Evolutionary conservation across 164 flowering plant species (phyloP), one percentile per base, ranked within the genome.

Genomic region (Malania oleifera): DNA sequence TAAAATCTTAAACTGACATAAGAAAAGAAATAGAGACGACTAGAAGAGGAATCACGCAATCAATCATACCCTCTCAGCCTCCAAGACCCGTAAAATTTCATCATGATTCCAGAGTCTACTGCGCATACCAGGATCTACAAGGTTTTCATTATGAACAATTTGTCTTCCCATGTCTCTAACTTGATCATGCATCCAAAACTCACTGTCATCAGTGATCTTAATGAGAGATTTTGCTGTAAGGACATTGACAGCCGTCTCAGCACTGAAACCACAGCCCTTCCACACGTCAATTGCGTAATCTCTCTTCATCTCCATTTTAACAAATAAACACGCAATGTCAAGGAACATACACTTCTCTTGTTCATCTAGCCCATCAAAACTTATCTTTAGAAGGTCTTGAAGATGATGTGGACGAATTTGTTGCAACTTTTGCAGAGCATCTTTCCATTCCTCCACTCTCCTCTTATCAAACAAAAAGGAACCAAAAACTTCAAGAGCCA

Each of bases 101-200:
- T 34, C 56, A 17, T 25, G 59, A 40, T 73, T 56, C 82, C 84
- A 82, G 28, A 82, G 26, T 57, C 87, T 72, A 59, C 79, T 77
- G 7, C 79, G 79, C 67, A 27, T 59, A 1, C 82, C 76, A 40
- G 73, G 74, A 57, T 73, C 62, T 8, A 0, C 18, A 39, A 18
- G 29, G 62, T 39, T 60, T 58, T 74, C 76, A 1, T 56, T 22
- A 17, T 0, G 37, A 52, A 82, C 82, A 59, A 79, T 77, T 55
- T 70, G 67, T 56, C 76, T 73, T 59, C 82, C 82, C 85, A 80
- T 80, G 57, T 77, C 82, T 37, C 78, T 63, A 45, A 75, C 63
- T 37, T 71, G 80, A 59, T 80, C 80, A 56, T 75, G 85, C 75
- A 80, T 73, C 75, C 70, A 65, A 62, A 80, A 40, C 22, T 2